Evolutionary conservation across 2,329 filamentous ascomycete genomes (phyloP).

Genomic region (Seiridium cupressi): DNA sequence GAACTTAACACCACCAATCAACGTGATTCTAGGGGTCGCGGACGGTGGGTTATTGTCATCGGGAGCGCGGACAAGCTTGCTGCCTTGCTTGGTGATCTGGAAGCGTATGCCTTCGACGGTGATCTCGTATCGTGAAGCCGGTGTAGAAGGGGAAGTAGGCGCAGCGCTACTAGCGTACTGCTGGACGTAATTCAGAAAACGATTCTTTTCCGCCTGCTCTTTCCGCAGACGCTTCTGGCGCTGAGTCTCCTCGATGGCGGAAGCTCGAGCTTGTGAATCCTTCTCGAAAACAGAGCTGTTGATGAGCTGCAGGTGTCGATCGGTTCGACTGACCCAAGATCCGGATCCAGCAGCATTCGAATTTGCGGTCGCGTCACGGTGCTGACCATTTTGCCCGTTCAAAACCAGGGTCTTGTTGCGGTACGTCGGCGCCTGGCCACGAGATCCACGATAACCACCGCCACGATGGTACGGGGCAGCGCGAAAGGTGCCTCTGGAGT

Average conservation of each 20-base stretch:
- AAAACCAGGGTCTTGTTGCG: constrained; percentile 30
- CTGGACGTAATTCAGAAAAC: constrained; percentile 48
- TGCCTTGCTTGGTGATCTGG: constrained; percentile 71
- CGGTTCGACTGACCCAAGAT: constrained; percentile 70
- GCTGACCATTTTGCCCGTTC: constrained; percentile 27
- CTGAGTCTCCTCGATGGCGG: constrained; percentile 70
- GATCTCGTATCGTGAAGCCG: constrained; percentile 56
- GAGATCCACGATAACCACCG: constrained; percentile 12
- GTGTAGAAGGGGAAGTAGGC: constrained; percentile 26
- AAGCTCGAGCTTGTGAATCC: constrained; percentile 64
- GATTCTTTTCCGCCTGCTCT: constrained; percentile 56
- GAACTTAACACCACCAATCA: constrained; percentile 77
- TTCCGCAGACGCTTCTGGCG: constrained; percentile 53
- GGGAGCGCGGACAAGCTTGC: constrained; percentile 75
- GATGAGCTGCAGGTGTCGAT: constrained; percentile 79
- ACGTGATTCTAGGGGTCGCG: constrained; percentile 71
- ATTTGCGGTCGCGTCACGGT: constrained; percentile 23
- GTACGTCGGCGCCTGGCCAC: constrained; percentile 23
- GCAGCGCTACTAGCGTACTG: constrained; percentile 26
- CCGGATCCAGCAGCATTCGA: constrained; percentile 33
- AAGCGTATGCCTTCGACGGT: constrained; percentile 72
- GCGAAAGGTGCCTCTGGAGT: constrained; percentile 20
- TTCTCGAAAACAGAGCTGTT: constrained; percentile 77
- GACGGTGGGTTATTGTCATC: constrained; percentile 60
- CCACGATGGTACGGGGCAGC: constrained; percentile 25